Conservation (phyloP, 352 stramenopile species). For the Phytophthora meadii region DNA sequence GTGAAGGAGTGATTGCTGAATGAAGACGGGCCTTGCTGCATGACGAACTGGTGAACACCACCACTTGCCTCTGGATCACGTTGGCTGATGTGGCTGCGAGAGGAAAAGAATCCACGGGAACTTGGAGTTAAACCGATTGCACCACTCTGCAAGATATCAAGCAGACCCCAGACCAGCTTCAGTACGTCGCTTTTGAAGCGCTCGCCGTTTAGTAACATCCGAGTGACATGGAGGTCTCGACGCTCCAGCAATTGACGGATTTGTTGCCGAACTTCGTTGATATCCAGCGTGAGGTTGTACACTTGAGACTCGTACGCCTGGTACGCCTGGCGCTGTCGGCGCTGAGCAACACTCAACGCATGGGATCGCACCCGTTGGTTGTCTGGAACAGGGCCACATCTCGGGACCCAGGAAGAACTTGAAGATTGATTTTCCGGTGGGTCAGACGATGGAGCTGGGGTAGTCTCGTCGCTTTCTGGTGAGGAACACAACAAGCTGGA, state of each 20-base stretch:
- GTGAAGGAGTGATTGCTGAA: slow-evolving; percentile 26
- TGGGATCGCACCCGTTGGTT: slow-evolving; percentile 25
- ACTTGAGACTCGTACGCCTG: slow-evolving; percentile 24
- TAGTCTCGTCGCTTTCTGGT: too few species aligned
- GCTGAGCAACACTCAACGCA: slow-evolving; percentile 22
- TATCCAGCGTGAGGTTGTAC: slow-evolving; percentile 42
- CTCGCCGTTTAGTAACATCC: slow-evolving; percentile 15
- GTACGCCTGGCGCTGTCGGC: slow-evolving; percentile 11
- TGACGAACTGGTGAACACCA: slow-evolving; percentile 34
- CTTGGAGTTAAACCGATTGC: slow-evolving; percentile 13
- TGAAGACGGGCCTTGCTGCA: slow-evolving; percentile 38
- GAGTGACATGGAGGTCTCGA: slow-evolving; percentile 19
- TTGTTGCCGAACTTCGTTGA: slow-evolving; percentile 37
- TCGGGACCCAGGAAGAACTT: too few species aligned
- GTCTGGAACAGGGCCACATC: slow-evolving; percentile 3
- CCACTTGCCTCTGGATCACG: slow-evolving; percentile 5
- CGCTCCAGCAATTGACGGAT: slow-evolving; percentile 25
- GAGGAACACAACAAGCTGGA: too few species aligned
- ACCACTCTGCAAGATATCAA: slow-evolving; percentile 20
- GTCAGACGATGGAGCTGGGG: too few species aligned
- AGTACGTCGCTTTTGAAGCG: slow-evolving; percentile 33
- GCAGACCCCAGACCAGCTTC: slow-evolving; percentile 16
- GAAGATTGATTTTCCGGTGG: too few species aligned
- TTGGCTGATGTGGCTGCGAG: slow-evolving; percentile 16
- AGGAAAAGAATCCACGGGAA: slow-evolving; percentile 21